These are phyloP conservation scores for Colletotrichum costaricense DNA, from an alignment of 2,329 filamentous ascomycete genomes.

Conservation along the genomic window DNA sequence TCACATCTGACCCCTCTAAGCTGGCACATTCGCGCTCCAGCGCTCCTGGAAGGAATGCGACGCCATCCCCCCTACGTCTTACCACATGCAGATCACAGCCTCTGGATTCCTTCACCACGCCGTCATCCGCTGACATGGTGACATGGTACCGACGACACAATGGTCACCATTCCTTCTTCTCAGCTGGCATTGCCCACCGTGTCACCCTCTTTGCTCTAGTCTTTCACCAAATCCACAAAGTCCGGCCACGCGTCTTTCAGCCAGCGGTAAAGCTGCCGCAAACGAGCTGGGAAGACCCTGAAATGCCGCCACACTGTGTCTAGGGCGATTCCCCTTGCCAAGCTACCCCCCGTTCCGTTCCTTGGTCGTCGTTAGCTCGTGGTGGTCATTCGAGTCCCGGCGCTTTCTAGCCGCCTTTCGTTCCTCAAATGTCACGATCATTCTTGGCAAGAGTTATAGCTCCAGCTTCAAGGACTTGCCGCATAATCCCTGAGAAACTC, in stretches of 20 bases:
- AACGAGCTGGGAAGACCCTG: neutral
- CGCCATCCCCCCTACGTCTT: neutral
- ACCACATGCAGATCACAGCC: constrained; percentile 1
- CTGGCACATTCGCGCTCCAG: neutral
- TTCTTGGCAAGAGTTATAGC: neutral
- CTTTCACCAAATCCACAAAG: neutral
- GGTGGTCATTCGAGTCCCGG: neutral
- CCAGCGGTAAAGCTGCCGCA: neutral
- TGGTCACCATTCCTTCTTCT: neutral
- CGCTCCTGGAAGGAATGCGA: neutral
- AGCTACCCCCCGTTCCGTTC: neutral
- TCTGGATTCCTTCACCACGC: neutral
- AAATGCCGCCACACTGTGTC: neutral
- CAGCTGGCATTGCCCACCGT: neutral
- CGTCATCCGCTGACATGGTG: neutral
- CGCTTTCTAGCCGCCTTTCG: neutral
- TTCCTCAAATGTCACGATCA: neutral
- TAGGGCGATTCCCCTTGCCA: neutral
- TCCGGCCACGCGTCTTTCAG: neutral
- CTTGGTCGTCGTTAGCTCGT: neutral
- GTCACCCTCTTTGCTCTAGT: neutral
- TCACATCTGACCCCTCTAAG: neutral
- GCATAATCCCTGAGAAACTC: neutral
- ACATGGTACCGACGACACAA: neutral
- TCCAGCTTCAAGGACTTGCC: neutral